These are phyloP conservation scores for Leccinum longicurvipes DNA, from an alignment of 768 basidiomycete genomes.

Conservation along the genomic window DNA sequence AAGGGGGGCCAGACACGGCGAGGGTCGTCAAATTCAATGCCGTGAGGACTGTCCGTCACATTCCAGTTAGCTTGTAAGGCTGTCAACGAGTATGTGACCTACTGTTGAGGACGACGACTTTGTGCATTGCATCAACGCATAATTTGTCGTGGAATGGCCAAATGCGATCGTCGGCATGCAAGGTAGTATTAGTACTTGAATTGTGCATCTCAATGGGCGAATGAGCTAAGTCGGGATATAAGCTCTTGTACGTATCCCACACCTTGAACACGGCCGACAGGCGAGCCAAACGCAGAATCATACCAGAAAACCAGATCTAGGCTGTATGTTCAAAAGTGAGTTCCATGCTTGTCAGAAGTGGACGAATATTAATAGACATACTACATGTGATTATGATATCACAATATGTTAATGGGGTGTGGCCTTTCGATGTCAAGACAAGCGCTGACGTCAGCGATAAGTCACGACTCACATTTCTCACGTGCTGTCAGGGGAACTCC, in stretches of 20 bases:
- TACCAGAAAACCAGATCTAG: constrained; percentile 39
- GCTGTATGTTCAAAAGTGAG: too few relatives aligned
- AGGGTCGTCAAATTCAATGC: constrained; percentile 81
- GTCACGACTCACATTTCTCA: background rate
- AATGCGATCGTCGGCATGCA: constrained; percentile 62
- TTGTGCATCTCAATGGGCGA: constrained; percentile 68
- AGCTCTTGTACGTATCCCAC: constrained; percentile 83
- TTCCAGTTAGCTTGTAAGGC: constrained; percentile 7
- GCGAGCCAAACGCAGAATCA: constrained; percentile 76
- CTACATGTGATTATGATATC: background rate
- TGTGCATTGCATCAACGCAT: constrained; percentile 88
- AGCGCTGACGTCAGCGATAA: background rate
- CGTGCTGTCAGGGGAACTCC: background rate
- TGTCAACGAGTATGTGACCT: too few relatives aligned
- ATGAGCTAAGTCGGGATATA: constrained; percentile 75
- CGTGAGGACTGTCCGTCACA: constrained; percentile 57
- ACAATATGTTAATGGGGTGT: background rate
- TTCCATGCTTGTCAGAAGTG: too few relatives aligned
- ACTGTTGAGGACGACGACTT: too few relatives aligned
- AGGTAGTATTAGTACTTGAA: constrained; percentile 80
- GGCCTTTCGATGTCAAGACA: background rate
- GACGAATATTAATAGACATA: constrained; percentile 7
- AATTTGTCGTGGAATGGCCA: constrained; percentile 71
- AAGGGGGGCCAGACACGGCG: constrained; percentile 67
- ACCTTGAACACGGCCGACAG: constrained; percentile 71